Evolutionary conservation across 305 asterid genomes (phyloP).

Genomic region (Ilex paraguariensis): DNA sequence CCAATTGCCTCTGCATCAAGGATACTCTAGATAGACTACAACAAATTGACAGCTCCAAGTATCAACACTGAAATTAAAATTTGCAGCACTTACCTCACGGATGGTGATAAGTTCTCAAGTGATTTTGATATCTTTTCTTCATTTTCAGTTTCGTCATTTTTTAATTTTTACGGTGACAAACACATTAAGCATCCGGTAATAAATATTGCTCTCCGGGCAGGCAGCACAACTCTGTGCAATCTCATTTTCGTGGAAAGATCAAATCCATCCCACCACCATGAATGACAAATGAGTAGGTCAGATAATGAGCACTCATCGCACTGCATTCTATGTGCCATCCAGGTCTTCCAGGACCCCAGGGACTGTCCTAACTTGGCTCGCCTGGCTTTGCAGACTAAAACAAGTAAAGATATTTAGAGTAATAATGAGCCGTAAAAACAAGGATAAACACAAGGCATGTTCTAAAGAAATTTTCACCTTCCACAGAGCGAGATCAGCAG

Average conservation of each 20-base stretch:
- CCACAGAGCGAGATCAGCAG: slow-evolving; percentile 90
- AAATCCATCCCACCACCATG: slow-evolving; percentile 98
- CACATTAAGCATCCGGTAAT: slow-evolving; percentile 81
- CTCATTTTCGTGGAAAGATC: slow-evolving; percentile 90
- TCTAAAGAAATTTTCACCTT: slow-evolving; percentile 38
- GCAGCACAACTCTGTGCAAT: slow-evolving; percentile 92
- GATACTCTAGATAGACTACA: neutral
- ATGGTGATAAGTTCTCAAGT: slow-evolving; percentile 73
- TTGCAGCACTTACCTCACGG: slow-evolving; percentile 8
- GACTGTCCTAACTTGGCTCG: slow-evolving; percentile 73
- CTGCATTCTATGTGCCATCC: slow-evolving; percentile 73
- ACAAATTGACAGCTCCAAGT: neutral
- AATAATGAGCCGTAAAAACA: neutral
- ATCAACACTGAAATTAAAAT: neutral
- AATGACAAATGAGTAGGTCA: slow-evolving; percentile 71
- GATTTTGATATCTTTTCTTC: slow-evolving; percentile 92
- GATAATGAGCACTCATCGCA: slow-evolving; percentile 87
- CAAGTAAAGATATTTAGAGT: neutral
- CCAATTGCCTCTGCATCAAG: too few relatives aligned
- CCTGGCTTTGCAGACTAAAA: slow-evolving; percentile 80
- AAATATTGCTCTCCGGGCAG: slow-evolving; percentile 67
- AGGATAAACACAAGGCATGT: neutral
- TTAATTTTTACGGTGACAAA: slow-evolving; percentile 40
- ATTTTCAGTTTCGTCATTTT: slow-evolving; percentile 11
- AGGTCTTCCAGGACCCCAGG: slow-evolving; percentile 3